These are phyloP conservation scores for Pyrenopolyporus hunteri DNA, from an alignment of 495 filamentous ascomycete species.

Conservation along the genomic window DNA sequence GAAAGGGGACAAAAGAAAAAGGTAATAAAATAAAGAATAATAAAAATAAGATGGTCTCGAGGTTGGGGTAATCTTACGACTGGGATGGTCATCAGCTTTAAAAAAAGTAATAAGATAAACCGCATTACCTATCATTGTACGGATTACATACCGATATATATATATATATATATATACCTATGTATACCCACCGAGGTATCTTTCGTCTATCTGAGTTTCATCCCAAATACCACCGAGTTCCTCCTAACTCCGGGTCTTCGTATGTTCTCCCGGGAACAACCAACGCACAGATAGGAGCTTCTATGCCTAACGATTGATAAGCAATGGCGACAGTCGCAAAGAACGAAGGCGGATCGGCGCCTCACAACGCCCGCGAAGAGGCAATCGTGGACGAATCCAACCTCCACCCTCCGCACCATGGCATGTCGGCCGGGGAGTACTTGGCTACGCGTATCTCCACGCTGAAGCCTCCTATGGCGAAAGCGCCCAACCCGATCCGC, in stretches of 20 bases:
- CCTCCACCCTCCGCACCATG: conserved; percentile 45
- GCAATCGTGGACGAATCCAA: conserved; percentile 26
- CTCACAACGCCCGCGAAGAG: background rate
- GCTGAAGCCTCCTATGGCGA: conserved; percentile 75
- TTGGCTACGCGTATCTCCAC: conserved; percentile 72
- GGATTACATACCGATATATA: no score
- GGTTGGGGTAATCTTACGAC: conserved; percentile 18
- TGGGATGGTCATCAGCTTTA: no score
- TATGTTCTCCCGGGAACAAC: conserved; percentile 5
- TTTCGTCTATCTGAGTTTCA: background rate
- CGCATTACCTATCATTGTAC: no score
- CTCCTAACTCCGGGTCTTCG: conserved; percentile 15
- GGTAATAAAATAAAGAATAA: no score
- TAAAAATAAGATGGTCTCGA: background rate
- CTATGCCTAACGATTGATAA: conserved; percentile 8
- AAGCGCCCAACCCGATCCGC: conserved; percentile 79
- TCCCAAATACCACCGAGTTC: conserved; percentile 27
- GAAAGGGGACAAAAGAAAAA: no score
- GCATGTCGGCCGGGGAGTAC: conserved; percentile 67
- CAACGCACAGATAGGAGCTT: conserved; percentile 12
- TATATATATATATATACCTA: no score
- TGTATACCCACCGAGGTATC: no score
- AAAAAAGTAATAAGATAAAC: no score
- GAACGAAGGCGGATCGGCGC: conserved; percentile 12
- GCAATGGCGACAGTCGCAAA: conserved; percentile 25